Evolutionary conservation across 371 early-diverging fungal genomes (phyloP), one percentile per base, ranked within the genome.

Genomic region (Nosema muscidifuracis): DNA sequence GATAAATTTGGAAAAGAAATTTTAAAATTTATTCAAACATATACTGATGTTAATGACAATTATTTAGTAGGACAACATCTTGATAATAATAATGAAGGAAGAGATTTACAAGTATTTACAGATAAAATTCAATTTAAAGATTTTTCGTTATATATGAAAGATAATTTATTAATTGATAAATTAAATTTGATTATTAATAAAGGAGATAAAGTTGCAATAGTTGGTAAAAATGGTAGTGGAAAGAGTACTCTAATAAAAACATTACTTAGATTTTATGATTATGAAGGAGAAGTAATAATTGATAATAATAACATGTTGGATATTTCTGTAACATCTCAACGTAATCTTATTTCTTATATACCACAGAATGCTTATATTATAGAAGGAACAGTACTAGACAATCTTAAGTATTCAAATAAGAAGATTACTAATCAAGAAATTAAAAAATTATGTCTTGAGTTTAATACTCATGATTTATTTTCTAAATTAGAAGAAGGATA

Each of bases 401-500:
- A 81, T 63, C 13, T 79, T 10, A 67, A 57, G 33, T 81, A 77
- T 33, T 68, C 66, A 51, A 62, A 42, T 55, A 43, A 51, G 13
- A 56, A 50, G 12, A 38, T 40, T n/a, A 40, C 68, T 20, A 30
- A 69, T 22, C 62, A 62, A 33, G 56, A 64, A 38, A 31, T 77
- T 20, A 16, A 62, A 42, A 47, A 69, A 12, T 38, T 64, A 22
- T 61, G 64, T 31, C 38, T 57, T n/a, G 56, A 47, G 15, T 71
- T 67, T 31, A 40, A 58, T 16, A 34, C 68, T 0, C 75, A 81
- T 61, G 69, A 75, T 44, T 55, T 71, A 26, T 77, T 78, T 30
- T 50, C 34, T 18, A 60, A 71, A 66, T 81, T 87, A 55, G 87
- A 87, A 22, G 87, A 89, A 50, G 92, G 92, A 74, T 87, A 85